Percentiles rank a stretch among this genome's conserved stretches.
These are phyloP conservation scores for Geotrichum fermentans DNA, from an alignment of 1,139 yeast genomes.

Conservation along the genomic window DNA sequence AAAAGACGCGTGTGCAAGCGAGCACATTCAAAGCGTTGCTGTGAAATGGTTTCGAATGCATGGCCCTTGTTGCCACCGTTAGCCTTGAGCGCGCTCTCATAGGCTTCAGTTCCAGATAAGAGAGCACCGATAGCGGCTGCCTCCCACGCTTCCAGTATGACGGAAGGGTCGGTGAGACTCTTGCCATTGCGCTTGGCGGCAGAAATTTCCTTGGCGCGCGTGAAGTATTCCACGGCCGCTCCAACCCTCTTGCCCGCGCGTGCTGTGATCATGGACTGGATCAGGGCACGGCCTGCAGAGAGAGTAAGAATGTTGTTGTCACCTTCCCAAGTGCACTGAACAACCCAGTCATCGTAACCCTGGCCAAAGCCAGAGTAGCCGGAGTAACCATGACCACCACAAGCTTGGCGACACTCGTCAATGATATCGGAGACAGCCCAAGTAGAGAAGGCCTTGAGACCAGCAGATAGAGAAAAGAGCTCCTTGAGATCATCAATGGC, in stretches of 20 bases:
- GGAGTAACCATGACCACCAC: conserved; percentile 92
- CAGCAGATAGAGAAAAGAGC: conserved; percentile 74
- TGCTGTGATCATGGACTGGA: conserved; percentile 30
- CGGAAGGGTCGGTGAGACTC: conserved; percentile 25
- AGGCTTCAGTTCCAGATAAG: conserved; percentile 30
- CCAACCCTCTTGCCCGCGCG: conserved; percentile 30
- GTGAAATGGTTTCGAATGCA: conserved; percentile 38
- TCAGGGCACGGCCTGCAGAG: conserved; percentile 54
- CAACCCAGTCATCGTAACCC: conserved; percentile 82
- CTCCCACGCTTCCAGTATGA: conserved; percentile 38
- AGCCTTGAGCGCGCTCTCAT: conserved; percentile 21
- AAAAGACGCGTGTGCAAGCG: conserved; percentile 35
- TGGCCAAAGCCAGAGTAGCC: conserved; percentile 81
- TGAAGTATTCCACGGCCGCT: conserved; percentile 25
- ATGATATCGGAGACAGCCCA: conserved; percentile 73
- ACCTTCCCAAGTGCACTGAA: conserved; percentile 95
- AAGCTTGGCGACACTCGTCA: conserved; percentile 80
- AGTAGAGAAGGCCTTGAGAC: conserved; percentile 77
- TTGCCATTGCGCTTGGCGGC: conserved; percentile 27
- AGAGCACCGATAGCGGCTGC: conserved; percentile 36
- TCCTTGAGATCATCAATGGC: conserved; percentile 64
- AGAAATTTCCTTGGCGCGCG: conserved; percentile 23
- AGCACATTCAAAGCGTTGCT: conserved; percentile 37
- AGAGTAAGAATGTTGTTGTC: conserved; percentile 79
- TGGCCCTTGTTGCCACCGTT: conserved; percentile 28